Base-by-base conservation (phyloP, 148 eudicot genomes). In the Polygonum aviculare region DNA sequence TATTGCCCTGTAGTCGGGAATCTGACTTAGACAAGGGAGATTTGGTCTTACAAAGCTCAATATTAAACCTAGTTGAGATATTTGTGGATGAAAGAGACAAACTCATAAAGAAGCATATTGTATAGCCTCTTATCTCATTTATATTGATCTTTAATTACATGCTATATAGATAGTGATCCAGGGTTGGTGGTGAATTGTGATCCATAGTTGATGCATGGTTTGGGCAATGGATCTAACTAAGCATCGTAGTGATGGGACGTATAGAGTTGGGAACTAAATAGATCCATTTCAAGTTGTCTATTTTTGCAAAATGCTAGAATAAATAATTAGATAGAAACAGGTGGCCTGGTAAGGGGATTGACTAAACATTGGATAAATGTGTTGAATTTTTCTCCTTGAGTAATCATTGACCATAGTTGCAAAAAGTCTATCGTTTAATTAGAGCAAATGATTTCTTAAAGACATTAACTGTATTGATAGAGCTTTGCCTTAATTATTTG, bases 41-140 rank as follows among this genome's bases (percentile, higher is more conserved):
- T 73, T 79, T 80, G 60, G 92, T 83, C 39, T 84, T 95, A 78
- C 96, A 85, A 81, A 89, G 87, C 67, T 85, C 88, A 82, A 80
- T 95, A 79, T 79, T 95, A 73, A 82, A 77, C 40, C 75, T 90
- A 74, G 89, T 92, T 80, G 86, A 84, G 79, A 89, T 95, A 77
- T 84, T 94, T 44, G 98, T 88, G 84, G 86, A 74, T 59, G 94
- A 92, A 74, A 86, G 98, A 82, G 98, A 95, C 86, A 86, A 79
- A 77, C 97, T 95, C 59, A 93, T 95, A 54, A 92, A 89, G 84
- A 95, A 84, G 77, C 87, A 91, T 55, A 89, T 92, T 96, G 98
- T 95, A 79, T 49, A 15, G 26, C 77, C 36, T 14, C 75, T 38
- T 47, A 3, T 52, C n/a, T 79, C 26, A 26, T 33, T 39, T 0